Evolutionary conservation across 768 basidiomycete genomes (phyloP).

Genomic region (Lactarius evosmus): DNA sequence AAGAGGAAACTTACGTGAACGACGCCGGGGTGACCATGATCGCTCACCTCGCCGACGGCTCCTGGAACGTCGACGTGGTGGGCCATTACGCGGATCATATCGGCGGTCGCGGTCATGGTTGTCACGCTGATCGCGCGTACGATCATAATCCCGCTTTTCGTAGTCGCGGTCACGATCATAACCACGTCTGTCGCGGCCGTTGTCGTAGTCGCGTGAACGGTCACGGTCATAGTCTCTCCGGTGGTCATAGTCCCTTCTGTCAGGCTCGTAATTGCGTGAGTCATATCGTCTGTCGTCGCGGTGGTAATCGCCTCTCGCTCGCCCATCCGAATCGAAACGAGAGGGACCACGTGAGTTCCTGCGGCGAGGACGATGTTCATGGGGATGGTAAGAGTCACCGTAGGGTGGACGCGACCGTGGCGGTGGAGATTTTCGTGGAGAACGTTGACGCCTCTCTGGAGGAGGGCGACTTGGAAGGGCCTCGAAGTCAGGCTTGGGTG

Average conservation of each 20-base stretch:
- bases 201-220: slow-evolving; percentile 18
- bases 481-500: slow-evolving; percentile 37
- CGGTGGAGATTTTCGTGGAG: slow-evolving; percentile 24
- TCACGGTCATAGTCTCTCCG: slow-evolving; percentile 21
- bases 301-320: slow-evolving; percentile 20
- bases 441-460: slow-evolving; percentile 30
- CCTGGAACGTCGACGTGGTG: slow-evolving; percentile 23
- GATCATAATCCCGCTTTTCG: slow-evolving; percentile 23
- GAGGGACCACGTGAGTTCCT: slow-evolving; percentile 21
- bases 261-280: slow-evolving; percentile 19
- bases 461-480: slow-evolving; percentile 28
- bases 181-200: slow-evolving; percentile 14
- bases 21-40: slow-evolving; percentile 26
- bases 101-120: slow-evolving; percentile 18
- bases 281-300: slow-evolving; percentile 24
- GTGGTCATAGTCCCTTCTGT: slow-evolving; percentile 18
- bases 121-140: slow-evolving; percentile 16
- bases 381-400: slow-evolving; percentile 16
- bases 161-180: slow-evolving; percentile 16
- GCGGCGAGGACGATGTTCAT: slow-evolving; percentile 18
- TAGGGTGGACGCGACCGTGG: slow-evolving; percentile 22
- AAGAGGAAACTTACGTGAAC: slow-evolving; percentile 18
- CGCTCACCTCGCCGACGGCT: slow-evolving; percentile 20
- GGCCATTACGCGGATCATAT: slow-evolving; percentile 11
- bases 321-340: slow-evolving; percentile 16